Conservation (phyloP, 2,329 filamentous ascomycete species). For the Xylaria multiplex region DNA sequence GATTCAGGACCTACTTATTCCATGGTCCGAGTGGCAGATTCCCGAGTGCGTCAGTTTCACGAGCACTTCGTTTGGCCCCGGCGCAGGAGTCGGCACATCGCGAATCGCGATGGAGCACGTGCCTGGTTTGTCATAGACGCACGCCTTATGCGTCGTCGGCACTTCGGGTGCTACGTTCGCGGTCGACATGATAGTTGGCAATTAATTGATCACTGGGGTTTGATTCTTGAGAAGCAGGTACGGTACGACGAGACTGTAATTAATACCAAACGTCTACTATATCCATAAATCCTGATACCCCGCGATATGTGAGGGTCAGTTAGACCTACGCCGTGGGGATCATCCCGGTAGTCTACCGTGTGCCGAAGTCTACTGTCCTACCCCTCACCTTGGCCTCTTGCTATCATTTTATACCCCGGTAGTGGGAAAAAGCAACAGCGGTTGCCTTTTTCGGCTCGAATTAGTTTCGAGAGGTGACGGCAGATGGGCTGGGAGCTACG, state of each 20-base stretch:
- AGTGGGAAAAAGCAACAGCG: too few species aligned
- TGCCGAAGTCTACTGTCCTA: not conserved
- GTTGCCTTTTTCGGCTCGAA: too few species aligned
- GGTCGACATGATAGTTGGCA: slow-evolving; percentile 14
- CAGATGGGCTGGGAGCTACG: not conserved
- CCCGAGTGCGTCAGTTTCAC: slow-evolving; percentile 40
- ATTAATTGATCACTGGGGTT: too few species aligned
- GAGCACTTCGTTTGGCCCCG: slow-evolving; percentile 34
- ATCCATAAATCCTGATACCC: not conserved
- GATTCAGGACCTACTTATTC: slow-evolving; percentile 29
- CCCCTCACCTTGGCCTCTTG: slow-evolving; percentile 23
- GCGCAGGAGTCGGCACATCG: slow-evolving; percentile 36
- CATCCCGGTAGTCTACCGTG: not conserved
- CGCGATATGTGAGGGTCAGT: not conserved
- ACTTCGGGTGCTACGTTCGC: not conserved
- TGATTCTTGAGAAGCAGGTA: too few species aligned
- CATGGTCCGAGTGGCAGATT: slow-evolving; percentile 38
- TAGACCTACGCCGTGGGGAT: too few species aligned
- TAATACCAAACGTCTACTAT: not conserved
- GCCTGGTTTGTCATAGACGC: slow-evolving; percentile 36
- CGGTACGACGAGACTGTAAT: not conserved
- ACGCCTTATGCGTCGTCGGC: slow-evolving; percentile 37
- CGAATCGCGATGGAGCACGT: slow-evolving; percentile 31
- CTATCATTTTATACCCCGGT: not conserved
- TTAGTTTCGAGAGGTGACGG: too few species aligned